Evolutionary conservation across 345 rosid species (phyloP), one percentile per base, ranked within the genome.

Genomic region (Nephelium lappaceum): DNA sequence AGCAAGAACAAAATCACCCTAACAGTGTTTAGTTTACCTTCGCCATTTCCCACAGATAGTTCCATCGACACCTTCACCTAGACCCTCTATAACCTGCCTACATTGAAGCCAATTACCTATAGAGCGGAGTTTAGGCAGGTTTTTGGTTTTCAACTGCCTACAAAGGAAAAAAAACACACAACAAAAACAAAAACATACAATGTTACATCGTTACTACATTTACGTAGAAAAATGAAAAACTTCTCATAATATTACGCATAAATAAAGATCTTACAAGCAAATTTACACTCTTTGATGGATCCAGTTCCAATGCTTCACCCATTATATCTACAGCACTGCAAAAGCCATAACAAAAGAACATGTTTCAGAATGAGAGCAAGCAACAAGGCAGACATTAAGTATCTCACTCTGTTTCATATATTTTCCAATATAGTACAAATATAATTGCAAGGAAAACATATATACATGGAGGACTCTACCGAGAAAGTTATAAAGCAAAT

Each of bases 31-130:
- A 24, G 73, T 73, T 84, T 88, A 94, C 98, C 99, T 93, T 82
- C 97, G 97, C 99, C 99, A 94, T 84, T 97, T 97, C 77, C 99
- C 99, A 80, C 99, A 94, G 75, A 89, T 77, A 78, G 84, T 83
- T 84, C 88, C 92, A 74, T 82, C 82, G 16, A 15, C 69, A 75
- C 78, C 85, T 74, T 82, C 91, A 39, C 80, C 77, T 63, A 72
- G 43, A 70, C 79, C 85, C 67, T 87, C 89, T 57, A 84, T 61
- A 41, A 84, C 83, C 81, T 83, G 87, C 83, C 84, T 87, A 80
- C 99, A 97, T 55, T 93, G 98, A 75, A 97, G 99, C 99, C 98
- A 94, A 67, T 92, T 97, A 61, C 93, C 90, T 51, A 91, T 81
- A 73, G 86, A 76, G 79, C 81, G 73, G 67, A 76, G 78, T 82